Evolutionary conservation across 2,329 filamentous ascomycete species (phyloP), one percentile per base, ranked within the genome.

Genomic region (Neonectria magnoliae): DNA sequence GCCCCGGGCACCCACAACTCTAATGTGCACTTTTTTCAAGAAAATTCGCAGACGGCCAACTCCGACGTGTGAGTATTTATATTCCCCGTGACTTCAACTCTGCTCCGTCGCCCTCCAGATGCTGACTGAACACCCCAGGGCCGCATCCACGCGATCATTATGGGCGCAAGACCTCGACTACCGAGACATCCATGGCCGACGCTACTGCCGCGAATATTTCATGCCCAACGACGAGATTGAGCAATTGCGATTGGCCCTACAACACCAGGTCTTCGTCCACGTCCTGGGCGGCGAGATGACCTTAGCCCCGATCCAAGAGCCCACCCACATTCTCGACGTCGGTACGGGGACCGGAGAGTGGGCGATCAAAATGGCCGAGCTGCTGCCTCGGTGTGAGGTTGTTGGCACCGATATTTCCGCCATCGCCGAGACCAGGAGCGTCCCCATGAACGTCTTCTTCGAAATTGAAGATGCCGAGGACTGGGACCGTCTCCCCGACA

Each of bases 221-320:
- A 89, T 91, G 83, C 89, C 89, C 14, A 90, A 90, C 75, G 89
- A 91, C 71, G 86, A 90, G 50, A 78, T 83, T 50, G 89, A 91
- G 73, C 88, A 90, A 75, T 87, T 87, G 50, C 86, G 89, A 45
- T 76, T 90, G 55, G 84, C 86, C 62, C 81, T 91, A 57, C 80
- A 87, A 42, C 88, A 91, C 68, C 88, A 90, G 73, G 85, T 90
- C 51, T 90, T 88, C 71, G 77, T 89, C 6, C 83, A 84, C 59
- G 77, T 82, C 16, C 81, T 85, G 54, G 79, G 81, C 36, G 81
- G 80, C 64, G 79, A 83, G 62, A 73, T 83, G 36, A 84, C 80
- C 22, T 79, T 80, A n/a, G 80, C 81, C 7, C 79, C 80, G 3
- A 73, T 85, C 5, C 71, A 78, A 27, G 69, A 79, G 33, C 80